A percentile compares a stretch with the other conserved stretches of the same genome.
Conservation (phyloP, 1,284 basidiomycete species). For the Apiotrichum laibachii region DNA sequence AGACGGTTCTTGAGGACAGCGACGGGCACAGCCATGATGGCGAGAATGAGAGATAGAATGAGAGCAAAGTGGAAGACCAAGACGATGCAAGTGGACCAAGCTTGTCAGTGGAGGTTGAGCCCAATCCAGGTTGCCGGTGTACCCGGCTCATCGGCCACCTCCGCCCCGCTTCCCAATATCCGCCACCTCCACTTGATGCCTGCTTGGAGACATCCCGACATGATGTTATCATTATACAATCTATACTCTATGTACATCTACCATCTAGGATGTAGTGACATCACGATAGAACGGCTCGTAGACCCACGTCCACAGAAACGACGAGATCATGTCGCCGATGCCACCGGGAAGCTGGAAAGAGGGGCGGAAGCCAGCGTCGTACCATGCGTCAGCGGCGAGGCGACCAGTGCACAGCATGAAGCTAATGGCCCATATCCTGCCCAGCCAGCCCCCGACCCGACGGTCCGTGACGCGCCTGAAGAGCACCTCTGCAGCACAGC, state of each 20-base stretch:
- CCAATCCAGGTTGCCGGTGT: no score
- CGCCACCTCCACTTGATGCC: no score
- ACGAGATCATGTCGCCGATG: not conserved
- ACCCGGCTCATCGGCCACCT: no score
- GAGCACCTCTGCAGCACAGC: conserved; percentile 32
- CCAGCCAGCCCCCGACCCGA: conserved; percentile 34
- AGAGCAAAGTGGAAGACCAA: not conserved
- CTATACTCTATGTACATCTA: not conserved
- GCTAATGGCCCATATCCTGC: conserved; percentile 40
- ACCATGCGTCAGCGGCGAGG: conserved; percentile 29
- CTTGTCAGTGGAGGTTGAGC: not conserved
- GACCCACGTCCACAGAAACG: not conserved
- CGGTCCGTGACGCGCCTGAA: conserved; percentile 38
- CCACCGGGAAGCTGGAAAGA: not conserved
- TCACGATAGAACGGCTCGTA: not conserved
- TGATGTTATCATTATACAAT: not conserved
- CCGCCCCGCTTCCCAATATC: no score
- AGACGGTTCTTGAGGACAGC: conserved; percentile 14
- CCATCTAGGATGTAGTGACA: not conserved
- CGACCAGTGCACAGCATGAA: conserved; percentile 28
- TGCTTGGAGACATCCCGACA: no score
- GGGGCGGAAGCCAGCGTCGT: conserved; percentile 20
- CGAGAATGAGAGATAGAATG: not conserved
- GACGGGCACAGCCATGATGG: conserved; percentile 10
- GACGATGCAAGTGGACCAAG: not conserved